Evolutionary conservation across 805 yeast genomes (phyloP).

Genomic region (Torulaspora gathmanii): DNA sequence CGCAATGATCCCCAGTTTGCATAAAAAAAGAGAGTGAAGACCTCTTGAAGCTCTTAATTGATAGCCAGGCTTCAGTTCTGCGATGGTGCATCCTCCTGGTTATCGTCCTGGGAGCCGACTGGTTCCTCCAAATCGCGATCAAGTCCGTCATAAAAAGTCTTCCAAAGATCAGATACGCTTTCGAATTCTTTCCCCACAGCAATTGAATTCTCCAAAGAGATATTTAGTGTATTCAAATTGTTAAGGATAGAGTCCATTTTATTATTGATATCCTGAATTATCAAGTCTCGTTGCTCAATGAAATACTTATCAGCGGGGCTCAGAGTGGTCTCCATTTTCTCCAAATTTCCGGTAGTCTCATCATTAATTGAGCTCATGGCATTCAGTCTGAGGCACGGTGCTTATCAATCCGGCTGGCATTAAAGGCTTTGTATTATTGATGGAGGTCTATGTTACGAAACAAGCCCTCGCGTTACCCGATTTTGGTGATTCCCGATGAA

Average conservation of each 20-base stretch:
- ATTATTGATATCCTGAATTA: slow-evolving; percentile 31
- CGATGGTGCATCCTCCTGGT: not conserved
- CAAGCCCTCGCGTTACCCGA: not conserved
- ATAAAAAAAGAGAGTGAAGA: slow-evolving; percentile 3
- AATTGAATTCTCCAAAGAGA: slow-evolving; percentile 60
- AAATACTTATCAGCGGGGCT: slow-evolving; percentile 26
- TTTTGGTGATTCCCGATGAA: not conserved
- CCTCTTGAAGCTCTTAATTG: not conserved
- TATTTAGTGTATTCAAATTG: slow-evolving; percentile 59
- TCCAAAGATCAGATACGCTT: slow-evolving; percentile 66
- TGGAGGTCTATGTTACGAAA: not conserved
- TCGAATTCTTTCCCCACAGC: slow-evolving; percentile 76
- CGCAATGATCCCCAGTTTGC: slow-evolving; percentile 15
- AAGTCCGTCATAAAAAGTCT: slow-evolving; percentile 55
- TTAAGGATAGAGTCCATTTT: slow-evolving; percentile 61
- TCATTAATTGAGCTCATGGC: slow-evolving; percentile 5
- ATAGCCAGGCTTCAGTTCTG: not conserved
- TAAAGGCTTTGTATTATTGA: not conserved
- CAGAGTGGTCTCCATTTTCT: slow-evolving; percentile 1
- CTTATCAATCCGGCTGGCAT: not conserved
- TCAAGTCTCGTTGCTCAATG: slow-evolving; percentile 30
- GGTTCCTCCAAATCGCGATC: slow-evolving; percentile 16
- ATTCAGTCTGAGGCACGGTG: not conserved
- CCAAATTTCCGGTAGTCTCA: slow-evolving; percentile 1
- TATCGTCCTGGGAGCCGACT: slow-evolving; percentile 9